Evolutionary conservation across 306 rosid species (phyloP).

Genomic region (Medicago arabica): DNA sequence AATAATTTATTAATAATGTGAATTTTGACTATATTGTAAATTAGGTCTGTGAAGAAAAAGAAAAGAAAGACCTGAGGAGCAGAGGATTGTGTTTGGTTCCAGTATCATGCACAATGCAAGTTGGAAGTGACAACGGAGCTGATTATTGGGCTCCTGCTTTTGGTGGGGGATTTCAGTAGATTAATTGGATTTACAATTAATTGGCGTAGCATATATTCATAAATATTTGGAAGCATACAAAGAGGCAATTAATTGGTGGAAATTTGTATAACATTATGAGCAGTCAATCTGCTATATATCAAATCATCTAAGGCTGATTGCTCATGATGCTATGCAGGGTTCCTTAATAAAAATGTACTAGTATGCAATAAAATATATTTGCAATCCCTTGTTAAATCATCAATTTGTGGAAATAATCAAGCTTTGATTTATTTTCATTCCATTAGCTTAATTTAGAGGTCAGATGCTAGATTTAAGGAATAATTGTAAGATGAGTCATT

Average conservation of each 20-base stretch:
- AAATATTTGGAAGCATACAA: conserved; percentile 31
- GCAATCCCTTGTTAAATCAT: conserved; percentile 34
- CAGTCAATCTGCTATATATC: conserved; percentile 90
- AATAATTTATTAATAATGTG: background rate
- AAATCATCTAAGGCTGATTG: conserved; percentile 85
- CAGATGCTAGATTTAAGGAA: conserved; percentile 25
- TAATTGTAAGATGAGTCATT: conserved; percentile 43
- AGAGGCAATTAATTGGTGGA: conserved; percentile 40
- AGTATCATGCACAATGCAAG: conserved; percentile 90
- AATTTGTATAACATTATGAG: conserved; percentile 95
- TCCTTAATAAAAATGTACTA: conserved; percentile 52
- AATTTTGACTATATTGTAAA: background rate
- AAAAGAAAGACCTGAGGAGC: conserved; percentile 82
- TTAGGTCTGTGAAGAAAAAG: conserved; percentile 66
- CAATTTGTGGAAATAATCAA: conserved; percentile 38
- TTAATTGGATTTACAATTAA: background rate
- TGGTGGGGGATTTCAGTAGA: conserved; percentile 74
- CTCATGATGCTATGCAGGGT: conserved; percentile 97
- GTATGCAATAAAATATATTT: conserved; percentile 33
- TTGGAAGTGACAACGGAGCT: conserved; percentile 95
- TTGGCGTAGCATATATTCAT: conserved; percentile 7
- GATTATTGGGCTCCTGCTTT: conserved; percentile 96
- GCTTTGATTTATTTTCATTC: conserved; percentile 29
- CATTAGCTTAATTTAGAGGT: conserved; percentile 35
- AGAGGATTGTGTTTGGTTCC: conserved; percentile 98